A percentile compares a stretch with the other conserved stretches of the same genome.
phyloP scores from a whole-genome alignment of 805 yeast genomes.

The Candida manassasensis region DNA sequence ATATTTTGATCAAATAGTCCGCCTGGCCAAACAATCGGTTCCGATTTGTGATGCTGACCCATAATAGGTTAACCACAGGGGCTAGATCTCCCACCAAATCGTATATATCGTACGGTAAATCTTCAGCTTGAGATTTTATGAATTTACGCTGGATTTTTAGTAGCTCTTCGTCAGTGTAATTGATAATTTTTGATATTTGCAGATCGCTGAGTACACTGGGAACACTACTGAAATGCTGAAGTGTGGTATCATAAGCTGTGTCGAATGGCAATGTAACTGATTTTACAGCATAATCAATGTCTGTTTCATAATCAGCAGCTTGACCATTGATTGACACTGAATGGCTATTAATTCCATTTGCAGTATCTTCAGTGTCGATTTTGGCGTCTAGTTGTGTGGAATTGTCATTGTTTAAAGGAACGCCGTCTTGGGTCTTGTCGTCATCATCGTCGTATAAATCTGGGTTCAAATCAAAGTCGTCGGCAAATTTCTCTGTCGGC shows the following conservation, averaged over 20 bases:
- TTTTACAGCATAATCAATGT: not conserved
- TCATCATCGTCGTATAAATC: constrained; percentile 28
- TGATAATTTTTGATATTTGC: constrained; percentile 36
- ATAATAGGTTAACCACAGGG: constrained; percentile 24
- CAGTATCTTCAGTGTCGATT: not conserved
- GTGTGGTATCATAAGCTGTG: constrained; percentile 18
- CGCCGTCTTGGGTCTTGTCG: constrained; percentile 1
- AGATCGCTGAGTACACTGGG: constrained; percentile 4
- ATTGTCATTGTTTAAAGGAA: not conserved
- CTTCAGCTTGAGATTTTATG: constrained; percentile 32
- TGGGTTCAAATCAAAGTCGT: constrained; percentile 36
- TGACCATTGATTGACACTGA: too few species aligned
- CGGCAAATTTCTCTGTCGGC: constrained; percentile 22
- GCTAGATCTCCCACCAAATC: constrained; percentile 24
- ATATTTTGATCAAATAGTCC: constrained; percentile 31
- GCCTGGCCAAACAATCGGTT: constrained; percentile 28
- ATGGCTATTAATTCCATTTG: not conserved
- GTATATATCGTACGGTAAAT: constrained; percentile 17
- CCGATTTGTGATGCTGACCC: constrained; percentile 26
- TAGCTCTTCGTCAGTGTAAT: constrained; percentile 32
- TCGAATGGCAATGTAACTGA: constrained; percentile 28
- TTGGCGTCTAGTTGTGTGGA: not conserved
- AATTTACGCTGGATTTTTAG: constrained; percentile 31
- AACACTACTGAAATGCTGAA: not conserved
- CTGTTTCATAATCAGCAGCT: not conserved